Evolutionary conservation across 1,284 basidiomycete species (phyloP).

Genomic region (Austroboletus novae-zelandiae): DNA sequence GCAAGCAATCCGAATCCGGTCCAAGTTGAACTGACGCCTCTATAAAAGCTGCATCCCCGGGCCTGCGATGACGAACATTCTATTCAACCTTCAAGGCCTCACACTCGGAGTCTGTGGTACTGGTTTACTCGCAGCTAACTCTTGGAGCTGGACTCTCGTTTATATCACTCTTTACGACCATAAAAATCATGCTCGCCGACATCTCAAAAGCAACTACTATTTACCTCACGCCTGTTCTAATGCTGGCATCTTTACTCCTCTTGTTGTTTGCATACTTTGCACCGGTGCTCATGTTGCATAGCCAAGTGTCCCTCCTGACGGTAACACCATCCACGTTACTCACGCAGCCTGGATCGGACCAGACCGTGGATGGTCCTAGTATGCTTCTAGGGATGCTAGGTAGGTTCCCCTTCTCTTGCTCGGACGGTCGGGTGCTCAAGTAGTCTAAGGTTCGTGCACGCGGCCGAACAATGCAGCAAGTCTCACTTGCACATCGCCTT

Average conservation of each 20-base stretch:
- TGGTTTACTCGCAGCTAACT: conserved; percentile 20
- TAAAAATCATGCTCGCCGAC: conserved; percentile 47
- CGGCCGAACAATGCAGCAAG: conserved; percentile 46
- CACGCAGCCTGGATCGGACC: conserved; percentile 40
- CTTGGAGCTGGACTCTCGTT: conserved; percentile 20
- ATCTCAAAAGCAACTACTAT: conserved; percentile 68
- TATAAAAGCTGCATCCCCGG: conserved; percentile 17
- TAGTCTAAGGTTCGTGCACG: conserved; percentile 62
- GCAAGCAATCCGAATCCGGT: conserved; percentile 10
- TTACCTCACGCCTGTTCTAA: conserved; percentile 66
- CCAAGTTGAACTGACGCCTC: not conserved
- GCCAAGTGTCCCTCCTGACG: conserved; percentile 60
- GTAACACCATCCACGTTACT: conserved; percentile 58
- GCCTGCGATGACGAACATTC: conserved; percentile 1
- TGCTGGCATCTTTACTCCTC: conserved; percentile 63
- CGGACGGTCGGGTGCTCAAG: conserved; percentile 3
- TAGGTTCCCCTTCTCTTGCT: conserved; percentile 28
- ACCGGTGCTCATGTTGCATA: conserved; percentile 57
- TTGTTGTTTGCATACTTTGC: conserved; percentile 64
- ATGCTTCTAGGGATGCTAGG: conserved; percentile 67
- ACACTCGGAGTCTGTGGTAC: conserved; percentile 16
- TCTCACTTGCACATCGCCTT: conserved; percentile 55
- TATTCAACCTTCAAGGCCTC: not conserved
- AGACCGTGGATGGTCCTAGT: conserved; percentile 65
- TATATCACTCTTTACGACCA: conserved; percentile 2